Evolutionary conservation across 139 green algal genomes (phyloP).

Genomic region (Parachlorella kessleri): DNA sequence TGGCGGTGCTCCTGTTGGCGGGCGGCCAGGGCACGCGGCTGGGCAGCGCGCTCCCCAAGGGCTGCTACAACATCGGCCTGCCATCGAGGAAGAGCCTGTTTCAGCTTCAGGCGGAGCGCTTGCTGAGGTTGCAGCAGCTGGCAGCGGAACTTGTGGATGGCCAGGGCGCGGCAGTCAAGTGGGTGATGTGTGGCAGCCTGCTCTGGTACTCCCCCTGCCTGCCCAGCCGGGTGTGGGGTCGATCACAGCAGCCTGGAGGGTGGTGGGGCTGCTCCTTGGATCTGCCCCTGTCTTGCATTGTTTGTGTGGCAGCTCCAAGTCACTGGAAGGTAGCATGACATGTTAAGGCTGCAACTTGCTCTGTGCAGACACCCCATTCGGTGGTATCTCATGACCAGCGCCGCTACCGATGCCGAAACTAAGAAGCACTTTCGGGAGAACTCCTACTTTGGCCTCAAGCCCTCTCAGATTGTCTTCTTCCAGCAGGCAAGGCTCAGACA

Average conservation of each 20-base stretch:
- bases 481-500: background rate
- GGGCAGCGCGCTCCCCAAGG: conserved; percentile 85
- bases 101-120: conserved; percentile 86
- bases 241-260: too few species aligned
- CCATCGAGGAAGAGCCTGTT: conserved; percentile 92
- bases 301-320: too few species aligned
- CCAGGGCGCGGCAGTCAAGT: too few species aligned
- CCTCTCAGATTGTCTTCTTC: conserved; percentile 57
- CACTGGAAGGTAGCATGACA: too few species aligned
- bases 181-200: too few species aligned
- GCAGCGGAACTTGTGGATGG: conserved; percentile 22
- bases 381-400: conserved; percentile 95
- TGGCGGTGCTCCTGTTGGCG: conserved; percentile 85
- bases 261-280: too few species aligned
- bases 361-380: conserved; percentile 38
- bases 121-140: conserved; percentile 74
- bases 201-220: too few species aligned
- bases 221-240: too few species aligned
- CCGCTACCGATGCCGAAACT: conserved; percentile 83
- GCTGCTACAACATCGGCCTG: conserved; percentile 94
- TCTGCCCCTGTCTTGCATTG: too few species aligned
- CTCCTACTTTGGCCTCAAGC: conserved; percentile 78
- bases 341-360: too few species aligned
- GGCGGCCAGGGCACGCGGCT: conserved; percentile 94
- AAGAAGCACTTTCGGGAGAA: conserved; percentile 70